Conservation (phyloP, 768 basidiomycete genomes). For the Kwoniella newhampshirensis region DNA sequence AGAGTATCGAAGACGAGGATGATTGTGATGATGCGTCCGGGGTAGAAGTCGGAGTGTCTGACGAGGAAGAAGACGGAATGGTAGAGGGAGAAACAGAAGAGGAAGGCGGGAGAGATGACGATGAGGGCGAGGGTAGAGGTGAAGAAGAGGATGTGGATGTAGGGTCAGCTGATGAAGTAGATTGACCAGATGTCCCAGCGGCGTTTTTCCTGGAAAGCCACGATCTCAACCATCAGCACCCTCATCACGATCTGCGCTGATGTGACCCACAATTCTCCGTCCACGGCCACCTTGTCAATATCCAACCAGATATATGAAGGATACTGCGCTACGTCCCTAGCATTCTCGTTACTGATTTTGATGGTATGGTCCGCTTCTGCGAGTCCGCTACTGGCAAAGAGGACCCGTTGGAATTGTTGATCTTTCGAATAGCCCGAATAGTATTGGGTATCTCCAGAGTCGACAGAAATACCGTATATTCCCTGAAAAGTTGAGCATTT, state of each 20-base stretch:
- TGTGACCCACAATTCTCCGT: conserved; percentile 36
- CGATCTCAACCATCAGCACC: background rate
- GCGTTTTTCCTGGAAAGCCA: background rate
- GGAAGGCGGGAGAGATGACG: conserved; percentile 8
- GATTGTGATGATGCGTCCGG: background rate
- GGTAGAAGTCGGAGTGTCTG: background rate
- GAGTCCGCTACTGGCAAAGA: conserved; percentile 40
- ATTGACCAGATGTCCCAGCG: background rate
- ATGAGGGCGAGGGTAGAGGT: conserved; percentile 8
- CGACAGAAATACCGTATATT: conserved; percentile 37
- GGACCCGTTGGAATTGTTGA: conserved; percentile 26
- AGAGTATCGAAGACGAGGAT: background rate
- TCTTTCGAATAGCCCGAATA: conserved; percentile 34
- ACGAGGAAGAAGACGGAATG: conserved; percentile 11
- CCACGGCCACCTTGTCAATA: conserved; percentile 37
- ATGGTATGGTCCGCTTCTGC: conserved; percentile 34
- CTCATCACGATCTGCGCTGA: too few relatives aligned
- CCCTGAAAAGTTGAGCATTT: too few relatives aligned
- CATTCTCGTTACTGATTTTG: conserved; percentile 40
- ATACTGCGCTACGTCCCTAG: conserved; percentile 27
- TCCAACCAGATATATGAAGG: conserved; percentile 36
- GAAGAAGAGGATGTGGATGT: background rate
- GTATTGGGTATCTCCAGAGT: conserved; percentile 22
- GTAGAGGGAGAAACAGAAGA: background rate
- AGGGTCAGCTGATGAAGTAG: background rate